Evolutionary conservation across 2,329 filamentous ascomycete genomes (phyloP).

Genomic region (Claviceps pusilla): DNA sequence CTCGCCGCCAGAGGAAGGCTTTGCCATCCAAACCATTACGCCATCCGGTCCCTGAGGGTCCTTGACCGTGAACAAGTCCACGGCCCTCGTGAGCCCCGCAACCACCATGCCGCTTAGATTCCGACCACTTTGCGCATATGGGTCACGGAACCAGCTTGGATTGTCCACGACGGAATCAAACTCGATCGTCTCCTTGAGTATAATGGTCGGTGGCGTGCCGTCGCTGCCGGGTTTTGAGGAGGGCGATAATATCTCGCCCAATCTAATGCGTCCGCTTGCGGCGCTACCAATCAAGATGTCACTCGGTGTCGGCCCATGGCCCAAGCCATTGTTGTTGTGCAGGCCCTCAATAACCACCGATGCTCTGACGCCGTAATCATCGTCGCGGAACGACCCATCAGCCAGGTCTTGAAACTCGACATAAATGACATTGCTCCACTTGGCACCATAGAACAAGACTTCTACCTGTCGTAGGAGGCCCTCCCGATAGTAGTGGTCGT

Average conservation of each 20-base stretch:
- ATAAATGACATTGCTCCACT: conserved; percentile 36
- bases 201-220: conserved; percentile 8
- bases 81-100: conserved; percentile 28
- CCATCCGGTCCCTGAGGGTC: conserved; percentile 25
- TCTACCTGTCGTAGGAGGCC: conserved; percentile 34
- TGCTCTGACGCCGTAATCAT: conserved; percentile 23
- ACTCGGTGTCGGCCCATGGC: conserved; percentile 25
- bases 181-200: conserved; percentile 25
- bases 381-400: conserved; percentile 8
- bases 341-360: conserved; percentile 28
- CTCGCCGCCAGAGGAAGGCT: background rate
- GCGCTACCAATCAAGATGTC: conserved; percentile 31
- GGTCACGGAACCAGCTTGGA: conserved; percentile 41
- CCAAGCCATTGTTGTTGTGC: conserved; percentile 42
- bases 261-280: conserved; percentile 30
- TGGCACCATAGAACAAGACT: conserved; percentile 23
- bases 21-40: conserved; percentile 30
- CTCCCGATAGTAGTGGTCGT: conserved; percentile 40
- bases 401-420: conserved; percentile 20
- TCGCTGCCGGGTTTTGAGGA: conserved; percentile 1
- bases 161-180: conserved; percentile 39
- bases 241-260: conserved; percentile 17
- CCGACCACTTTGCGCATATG: conserved; percentile 25
- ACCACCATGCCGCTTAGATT: conserved; percentile 41
- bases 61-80: conserved; percentile 20